A percentile compares a stretch with the other conserved stretches of the same genome.
Conservation (phyloP, 768 basidiomycete genomes). For the Boletales sp. region DNA sequence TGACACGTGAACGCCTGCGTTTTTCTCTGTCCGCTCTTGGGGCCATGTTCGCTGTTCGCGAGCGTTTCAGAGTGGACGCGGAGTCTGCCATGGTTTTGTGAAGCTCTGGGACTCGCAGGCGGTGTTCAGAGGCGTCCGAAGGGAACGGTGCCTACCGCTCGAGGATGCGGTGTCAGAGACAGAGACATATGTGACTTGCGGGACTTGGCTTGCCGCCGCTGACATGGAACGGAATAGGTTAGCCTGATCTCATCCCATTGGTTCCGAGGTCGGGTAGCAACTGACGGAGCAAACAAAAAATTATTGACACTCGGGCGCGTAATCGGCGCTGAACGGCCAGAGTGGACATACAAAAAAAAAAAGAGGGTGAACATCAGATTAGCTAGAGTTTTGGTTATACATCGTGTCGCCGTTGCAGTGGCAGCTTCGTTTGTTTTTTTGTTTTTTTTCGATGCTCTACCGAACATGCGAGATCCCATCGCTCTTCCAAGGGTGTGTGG, state of each 20-base stretch:
- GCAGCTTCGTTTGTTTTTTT: too few relatives aligned
- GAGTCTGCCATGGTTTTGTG: conserved; percentile 29
- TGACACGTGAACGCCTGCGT: conserved; percentile 75
- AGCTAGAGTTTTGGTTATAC: too few relatives aligned
- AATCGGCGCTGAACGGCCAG: too few relatives aligned
- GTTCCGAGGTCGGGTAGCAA: conserved; percentile 32
- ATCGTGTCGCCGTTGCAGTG: too few relatives aligned
- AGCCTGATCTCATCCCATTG: conserved; percentile 11
- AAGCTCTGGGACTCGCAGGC: conserved; percentile 20
- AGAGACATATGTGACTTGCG: conserved; percentile 25
- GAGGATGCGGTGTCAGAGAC: conserved; percentile 19
- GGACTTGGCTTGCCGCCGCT: conserved; percentile 21
- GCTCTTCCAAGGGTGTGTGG: too few relatives aligned
- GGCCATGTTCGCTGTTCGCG: conserved; percentile 24
- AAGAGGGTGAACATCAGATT: too few relatives aligned
- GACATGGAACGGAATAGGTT: conserved; percentile 30
- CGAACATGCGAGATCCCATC: too few relatives aligned
- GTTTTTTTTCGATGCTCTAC: too few relatives aligned
- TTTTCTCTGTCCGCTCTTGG: conserved; percentile 48
- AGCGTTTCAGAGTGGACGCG: conserved; percentile 35
- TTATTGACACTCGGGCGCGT: conserved; percentile 1
- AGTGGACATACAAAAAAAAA: too few relatives aligned
- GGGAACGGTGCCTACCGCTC: conserved; percentile 20
- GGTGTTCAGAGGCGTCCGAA: conserved; percentile 20
- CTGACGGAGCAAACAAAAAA: conserved; percentile 15